A percentile compares a stretch with the other conserved stretches of the same genome.
Conservation (phyloP, 2,329 filamentous ascomycete species). For the Talaromyces sp. region DNA sequence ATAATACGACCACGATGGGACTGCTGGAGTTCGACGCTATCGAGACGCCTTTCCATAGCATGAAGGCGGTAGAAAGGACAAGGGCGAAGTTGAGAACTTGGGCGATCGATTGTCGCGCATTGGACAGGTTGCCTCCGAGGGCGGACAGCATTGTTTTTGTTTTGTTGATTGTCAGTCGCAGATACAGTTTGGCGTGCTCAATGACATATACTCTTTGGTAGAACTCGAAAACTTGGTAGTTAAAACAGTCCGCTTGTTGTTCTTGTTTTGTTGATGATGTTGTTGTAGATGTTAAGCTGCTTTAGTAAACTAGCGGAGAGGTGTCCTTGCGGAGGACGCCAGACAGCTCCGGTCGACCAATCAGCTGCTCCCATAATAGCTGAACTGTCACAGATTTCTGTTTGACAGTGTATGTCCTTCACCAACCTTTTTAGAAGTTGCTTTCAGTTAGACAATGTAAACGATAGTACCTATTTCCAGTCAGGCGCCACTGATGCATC, state of each 20-base stretch:
- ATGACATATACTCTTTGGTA: neutral
- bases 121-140: slow-evolving; percentile 56
- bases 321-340: slow-evolving; percentile 12
- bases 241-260: neutral
- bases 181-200: neutral
- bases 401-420: neutral
- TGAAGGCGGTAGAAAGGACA: slow-evolving; percentile 86
- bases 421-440: neutral
- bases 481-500: neutral
- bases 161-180: neutral
- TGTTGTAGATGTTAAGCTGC: neutral
- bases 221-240: neutral
- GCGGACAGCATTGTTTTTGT: slow-evolving; percentile 59
- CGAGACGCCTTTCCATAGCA: slow-evolving; percentile 91
- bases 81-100: slow-evolving; percentile 89
- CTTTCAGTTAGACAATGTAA: neutral
- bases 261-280: neutral
- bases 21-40: slow-evolving; percentile 71
- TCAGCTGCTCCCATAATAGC: neutral
- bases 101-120: slow-evolving; percentile 74
- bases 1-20: slow-evolving; percentile 64
- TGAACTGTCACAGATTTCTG: neutral
- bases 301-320: slow-evolving; percentile 2
- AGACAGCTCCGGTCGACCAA: slow-evolving; percentile 5
- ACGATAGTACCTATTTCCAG: neutral